These are phyloP conservation scores for Cytospora leucostoma DNA, from an alignment of 2,329 filamentous ascomycete genomes.

Conservation along the genomic window DNA sequence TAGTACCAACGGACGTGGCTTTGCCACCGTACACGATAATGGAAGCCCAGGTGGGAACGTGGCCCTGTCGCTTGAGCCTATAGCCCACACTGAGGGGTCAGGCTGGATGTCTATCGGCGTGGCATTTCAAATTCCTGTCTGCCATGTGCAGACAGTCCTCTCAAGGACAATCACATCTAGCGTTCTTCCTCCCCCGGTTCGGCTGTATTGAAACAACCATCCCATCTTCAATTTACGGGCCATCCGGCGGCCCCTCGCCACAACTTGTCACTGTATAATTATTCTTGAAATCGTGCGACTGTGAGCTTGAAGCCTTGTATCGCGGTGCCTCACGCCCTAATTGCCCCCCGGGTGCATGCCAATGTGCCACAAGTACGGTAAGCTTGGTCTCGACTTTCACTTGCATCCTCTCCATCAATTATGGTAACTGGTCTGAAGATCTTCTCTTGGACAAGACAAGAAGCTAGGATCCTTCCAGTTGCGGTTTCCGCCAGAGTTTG, in stretches of 20 bases:
- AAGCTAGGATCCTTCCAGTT: conserved; percentile 12
- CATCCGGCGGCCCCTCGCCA: not conserved
- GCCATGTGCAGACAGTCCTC: not conserved
- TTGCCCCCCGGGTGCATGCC: not conserved
- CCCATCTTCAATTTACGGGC: not conserved
- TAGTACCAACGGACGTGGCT: conserved; percentile 13
- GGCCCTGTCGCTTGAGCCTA: conserved; percentile 6
- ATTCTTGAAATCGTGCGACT: not conserved
- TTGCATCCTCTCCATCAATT: conserved; percentile 9
- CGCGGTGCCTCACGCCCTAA: not conserved
- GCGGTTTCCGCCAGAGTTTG: not conserved
- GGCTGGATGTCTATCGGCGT: conserved; percentile 1
- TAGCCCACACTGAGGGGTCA: not conserved
- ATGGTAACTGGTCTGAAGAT: conserved; percentile 5
- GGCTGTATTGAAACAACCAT: not conserved
- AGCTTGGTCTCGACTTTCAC: conserved; percentile 13
- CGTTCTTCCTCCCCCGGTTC: no score
- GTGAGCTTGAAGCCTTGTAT: not conserved
- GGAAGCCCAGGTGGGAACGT: conserved; percentile 6
- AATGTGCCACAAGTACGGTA: conserved; percentile 6
- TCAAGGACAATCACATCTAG: not conserved
- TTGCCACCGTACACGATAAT: conserved; percentile 20
- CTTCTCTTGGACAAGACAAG: conserved; percentile 4
- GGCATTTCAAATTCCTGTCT: not conserved
- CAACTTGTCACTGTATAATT: not conserved